Evolutionary conservation across 768 basidiomycete species (phyloP).

Genomic region (Candolleomyces eurysporus): DNA sequence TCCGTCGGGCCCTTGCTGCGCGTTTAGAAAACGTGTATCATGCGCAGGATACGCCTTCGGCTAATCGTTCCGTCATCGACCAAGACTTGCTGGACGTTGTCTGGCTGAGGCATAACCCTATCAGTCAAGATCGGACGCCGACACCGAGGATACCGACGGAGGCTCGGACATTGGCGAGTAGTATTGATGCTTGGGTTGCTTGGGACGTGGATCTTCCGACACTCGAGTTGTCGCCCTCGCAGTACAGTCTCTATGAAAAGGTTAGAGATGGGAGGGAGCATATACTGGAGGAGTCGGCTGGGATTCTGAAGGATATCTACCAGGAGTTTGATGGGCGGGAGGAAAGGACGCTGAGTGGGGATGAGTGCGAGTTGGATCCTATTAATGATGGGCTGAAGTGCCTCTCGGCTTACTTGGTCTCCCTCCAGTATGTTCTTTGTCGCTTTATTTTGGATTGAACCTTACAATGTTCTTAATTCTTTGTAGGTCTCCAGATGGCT

Average conservation of each 20-base stretch:
- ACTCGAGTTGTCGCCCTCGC: constrained; percentile 14
- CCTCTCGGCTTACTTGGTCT: constrained; percentile 55
- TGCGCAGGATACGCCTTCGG: constrained; percentile 39
- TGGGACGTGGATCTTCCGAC: constrained; percentile 28
- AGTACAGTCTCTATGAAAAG: constrained; percentile 24
- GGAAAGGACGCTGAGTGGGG: constrained; percentile 47
- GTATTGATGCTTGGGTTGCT: constrained; percentile 60
- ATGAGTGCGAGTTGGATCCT: constrained; percentile 67
- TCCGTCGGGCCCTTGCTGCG: constrained; percentile 58
- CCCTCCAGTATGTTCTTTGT: constrained; percentile 51
- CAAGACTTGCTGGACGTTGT: constrained; percentile 67
- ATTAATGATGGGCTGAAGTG: constrained; percentile 61
- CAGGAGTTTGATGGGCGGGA: constrained; percentile 70
- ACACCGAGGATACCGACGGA: too few relatives aligned
- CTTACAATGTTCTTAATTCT: neutral
- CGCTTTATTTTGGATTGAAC: neutral
- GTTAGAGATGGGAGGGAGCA: constrained; percentile 42
- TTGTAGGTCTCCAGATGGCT: constrained; percentile 28
- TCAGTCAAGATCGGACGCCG: neutral
- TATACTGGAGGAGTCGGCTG: constrained; percentile 68
- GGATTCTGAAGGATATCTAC: constrained; percentile 67
- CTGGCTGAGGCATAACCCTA: constrained; percentile 64
- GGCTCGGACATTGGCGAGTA: constrained; percentile 38
- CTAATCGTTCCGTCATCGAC: constrained; percentile 51
- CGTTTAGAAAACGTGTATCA: constrained; percentile 69